Evolutionary conservation across 2,329 filamentous ascomycete genomes (phyloP), one percentile per base, ranked within the genome.

Genomic region (Thielaviopsis punctulata): DNA sequence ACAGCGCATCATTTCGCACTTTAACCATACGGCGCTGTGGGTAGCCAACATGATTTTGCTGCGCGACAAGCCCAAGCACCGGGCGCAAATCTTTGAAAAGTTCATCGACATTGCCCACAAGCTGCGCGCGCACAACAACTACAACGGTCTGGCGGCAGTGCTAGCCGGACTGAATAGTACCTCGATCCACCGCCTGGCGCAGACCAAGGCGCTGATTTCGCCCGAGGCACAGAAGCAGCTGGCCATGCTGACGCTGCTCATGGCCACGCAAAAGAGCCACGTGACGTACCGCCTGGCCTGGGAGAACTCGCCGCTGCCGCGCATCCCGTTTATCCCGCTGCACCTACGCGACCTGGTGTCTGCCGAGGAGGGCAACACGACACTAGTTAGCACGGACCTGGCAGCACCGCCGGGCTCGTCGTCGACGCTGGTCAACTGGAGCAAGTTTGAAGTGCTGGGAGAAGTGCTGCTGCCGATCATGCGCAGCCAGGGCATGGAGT

Each of bases 261-360:
- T 98, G 92, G 80, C 86, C 30, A 86, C 86, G 4, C 84, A 90
- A 59, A 92, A 92, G 67, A 90, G 86, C 57, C 85, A 95, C 64
- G 93, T 89, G 58, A 86, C 90, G 8, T 98, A 98, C 66, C 84
- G 92, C n/a, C 70, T 96, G 25, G 92, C 92, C 0, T 96, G 92
- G 89, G 89, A 95, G 60, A 98, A 96, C 63, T 93, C 87, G 18
- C 84, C 87, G 1, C 71, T 85, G 10, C 87, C 93, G 58, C 78
- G 89, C 25, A 96, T 98, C 45, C 92, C 92, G 0, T 96, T 94
- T 64, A 81, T 96, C 49, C 90, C 92, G 2, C 73, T 96, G 24
- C 87, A 94, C 62, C 79, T 86, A 44, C 78, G 89, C 57, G 92
- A 98, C 66, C 73, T 98, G 22, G 87, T 95, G 1, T 87, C 85